Conservation (phyloP, 768 basidiomycete genomes). For the Hygrophorus pudorinus region DNA sequence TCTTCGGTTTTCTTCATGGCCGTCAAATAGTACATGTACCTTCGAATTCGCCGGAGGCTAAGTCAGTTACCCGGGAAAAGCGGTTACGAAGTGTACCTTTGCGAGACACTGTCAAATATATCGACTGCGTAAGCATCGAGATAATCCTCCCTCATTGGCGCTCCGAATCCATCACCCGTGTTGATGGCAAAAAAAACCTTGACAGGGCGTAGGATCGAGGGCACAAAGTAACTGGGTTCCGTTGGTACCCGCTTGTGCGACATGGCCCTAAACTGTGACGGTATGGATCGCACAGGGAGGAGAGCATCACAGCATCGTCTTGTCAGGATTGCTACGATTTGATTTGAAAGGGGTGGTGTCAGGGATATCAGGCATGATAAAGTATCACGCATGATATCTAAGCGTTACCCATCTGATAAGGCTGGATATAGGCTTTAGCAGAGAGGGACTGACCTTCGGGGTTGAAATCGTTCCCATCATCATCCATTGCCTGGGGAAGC, state of each 20-base stretch:
- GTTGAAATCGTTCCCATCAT: constrained; percentile 21
- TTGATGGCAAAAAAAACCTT: constrained; percentile 62
- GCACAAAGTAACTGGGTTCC: constrained; percentile 82
- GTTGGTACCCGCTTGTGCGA: constrained; percentile 59
- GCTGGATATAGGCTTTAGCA: background rate
- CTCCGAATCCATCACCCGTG: constrained; percentile 49
- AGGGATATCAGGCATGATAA: constrained; percentile 39
- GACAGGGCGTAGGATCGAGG: constrained; percentile 70
- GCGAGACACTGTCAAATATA: constrained; percentile 64
- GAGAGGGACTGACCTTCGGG: constrained; percentile 39
- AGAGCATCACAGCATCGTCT: constrained; percentile 81
- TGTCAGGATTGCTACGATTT: constrained; percentile 62
- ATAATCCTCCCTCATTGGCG: constrained; percentile 44
- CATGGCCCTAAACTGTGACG: constrained; percentile 84
- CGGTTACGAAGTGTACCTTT: constrained; percentile 32
- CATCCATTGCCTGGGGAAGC: constrained; percentile 36
- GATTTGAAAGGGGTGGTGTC: constrained; percentile 48
- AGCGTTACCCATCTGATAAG: background rate
- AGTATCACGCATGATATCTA: constrained; percentile 48
- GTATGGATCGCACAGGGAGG: constrained; percentile 77
- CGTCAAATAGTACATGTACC: constrained; percentile 72
- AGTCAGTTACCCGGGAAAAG: constrained; percentile 1
- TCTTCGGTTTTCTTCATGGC: constrained; percentile 92
- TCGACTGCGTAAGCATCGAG: constrained; percentile 42
- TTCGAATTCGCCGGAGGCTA: constrained; percentile 15